phyloP scores from a whole-genome alignment of 305 asterid genomes.

The Fraxinus paxiana region DNA sequence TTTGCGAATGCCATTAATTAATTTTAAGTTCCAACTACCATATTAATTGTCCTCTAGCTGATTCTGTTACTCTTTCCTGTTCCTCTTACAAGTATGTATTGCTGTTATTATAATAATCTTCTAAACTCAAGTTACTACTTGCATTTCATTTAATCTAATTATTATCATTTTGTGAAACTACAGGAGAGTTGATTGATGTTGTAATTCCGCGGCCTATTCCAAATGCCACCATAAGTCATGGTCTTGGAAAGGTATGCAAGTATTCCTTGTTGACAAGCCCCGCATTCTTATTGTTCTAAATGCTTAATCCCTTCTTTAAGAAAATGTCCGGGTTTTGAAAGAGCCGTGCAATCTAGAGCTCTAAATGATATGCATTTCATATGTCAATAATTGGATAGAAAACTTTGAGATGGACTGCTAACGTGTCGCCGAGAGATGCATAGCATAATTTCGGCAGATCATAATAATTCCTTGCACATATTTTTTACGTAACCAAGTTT shows the following conservation, averaged over 20 bases:
- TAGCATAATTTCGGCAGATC: neutral
- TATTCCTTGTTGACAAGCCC: neutral
- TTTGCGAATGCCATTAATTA: neutral
- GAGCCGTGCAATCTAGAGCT: neutral
- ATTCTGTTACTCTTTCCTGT: neutral
- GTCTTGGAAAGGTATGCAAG: constrained; percentile 42
- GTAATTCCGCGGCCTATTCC: constrained; percentile 51
- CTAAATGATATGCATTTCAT: neutral
- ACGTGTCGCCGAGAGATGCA: neutral
- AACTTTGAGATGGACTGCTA: neutral
- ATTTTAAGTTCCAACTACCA: neutral
- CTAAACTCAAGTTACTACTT: neutral
- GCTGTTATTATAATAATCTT: neutral
- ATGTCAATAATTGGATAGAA: neutral
- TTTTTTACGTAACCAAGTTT: neutral
- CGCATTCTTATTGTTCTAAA: neutral
- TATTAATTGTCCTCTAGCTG: neutral
- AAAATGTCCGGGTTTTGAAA: neutral
- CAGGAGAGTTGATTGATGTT: constrained; percentile 54
- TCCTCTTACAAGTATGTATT: neutral
- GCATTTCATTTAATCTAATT: neutral
- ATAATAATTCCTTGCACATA: neutral
- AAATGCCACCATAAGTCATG: constrained; percentile 26
- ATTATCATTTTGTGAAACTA: constrained; percentile 15
- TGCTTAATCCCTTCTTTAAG: neutral